These are phyloP conservation scores for Canariomyces notabilis DNA, from an alignment of 2,329 filamentous ascomycete species.

Conservation along the genomic window DNA sequence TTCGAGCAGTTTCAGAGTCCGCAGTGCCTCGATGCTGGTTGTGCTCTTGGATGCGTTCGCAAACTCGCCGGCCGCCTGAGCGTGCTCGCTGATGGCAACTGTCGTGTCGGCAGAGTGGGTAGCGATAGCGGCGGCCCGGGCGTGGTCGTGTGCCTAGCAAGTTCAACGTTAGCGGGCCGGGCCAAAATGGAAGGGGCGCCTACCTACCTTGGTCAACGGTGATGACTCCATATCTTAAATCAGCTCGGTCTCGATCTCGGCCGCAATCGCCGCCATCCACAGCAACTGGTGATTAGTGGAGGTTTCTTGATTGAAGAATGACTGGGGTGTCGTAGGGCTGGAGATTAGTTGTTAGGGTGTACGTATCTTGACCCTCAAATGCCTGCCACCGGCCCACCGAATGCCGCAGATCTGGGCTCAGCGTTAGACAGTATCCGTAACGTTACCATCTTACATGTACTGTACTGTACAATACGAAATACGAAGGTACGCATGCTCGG, in stretches of 20 bases:
- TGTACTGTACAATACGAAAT: too few relatives aligned
- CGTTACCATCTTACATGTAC: too few relatives aligned
- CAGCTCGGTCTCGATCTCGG: constrained; percentile 7
- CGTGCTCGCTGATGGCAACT: constrained; percentile 81
- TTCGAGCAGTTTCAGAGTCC: constrained; percentile 80
- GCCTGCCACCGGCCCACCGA: not conserved
- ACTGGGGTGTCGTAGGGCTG: constrained; percentile 10
- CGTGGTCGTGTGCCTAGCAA: constrained; percentile 76
- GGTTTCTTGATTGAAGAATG: not conserved
- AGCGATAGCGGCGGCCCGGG: constrained; percentile 74
- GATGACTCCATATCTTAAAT: constrained; percentile 59
- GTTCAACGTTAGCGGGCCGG: not conserved
- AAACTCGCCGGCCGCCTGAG: constrained; percentile 83
- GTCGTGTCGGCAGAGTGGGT: constrained; percentile 69
- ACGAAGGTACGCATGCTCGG: too few relatives aligned
- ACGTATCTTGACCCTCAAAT: constrained; percentile 12
- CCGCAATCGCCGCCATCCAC: too few relatives aligned
- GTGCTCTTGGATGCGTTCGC: constrained; percentile 74
- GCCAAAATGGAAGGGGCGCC: not conserved
- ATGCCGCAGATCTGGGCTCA: not conserved
- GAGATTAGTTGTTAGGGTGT: not conserved
- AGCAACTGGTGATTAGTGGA: not conserved
- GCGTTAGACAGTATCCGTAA: too few relatives aligned
- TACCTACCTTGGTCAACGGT: constrained; percentile 57
- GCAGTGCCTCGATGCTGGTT: constrained; percentile 64